phyloP scores from a whole-genome alignment of 208 protist species.

The Wallacemonas sp. region DNA sequence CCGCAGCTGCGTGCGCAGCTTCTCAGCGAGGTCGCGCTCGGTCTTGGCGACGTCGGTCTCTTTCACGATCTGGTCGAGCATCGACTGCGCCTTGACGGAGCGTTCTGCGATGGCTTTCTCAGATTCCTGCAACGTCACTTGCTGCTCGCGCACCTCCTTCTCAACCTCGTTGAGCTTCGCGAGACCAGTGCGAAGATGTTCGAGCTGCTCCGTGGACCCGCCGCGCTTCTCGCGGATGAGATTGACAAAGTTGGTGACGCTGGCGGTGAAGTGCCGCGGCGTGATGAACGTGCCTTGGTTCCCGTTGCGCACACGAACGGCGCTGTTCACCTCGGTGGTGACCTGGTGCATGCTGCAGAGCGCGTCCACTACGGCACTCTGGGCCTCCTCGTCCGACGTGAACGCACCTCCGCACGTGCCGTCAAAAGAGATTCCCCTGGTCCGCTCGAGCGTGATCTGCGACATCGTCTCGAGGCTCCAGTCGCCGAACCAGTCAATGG shows the following conservation, averaged over 20 bases:
- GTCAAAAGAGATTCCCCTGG: conserved; percentile 86
- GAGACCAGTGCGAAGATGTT: conserved; percentile 96
- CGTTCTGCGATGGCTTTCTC: conserved; percentile 79
- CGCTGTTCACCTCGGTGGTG: conserved; percentile 83
- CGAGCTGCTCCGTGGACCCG: conserved; percentile 93
- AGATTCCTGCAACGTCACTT: conserved; percentile 80
- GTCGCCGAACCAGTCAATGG: conserved; percentile 99
- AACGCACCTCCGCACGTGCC: conserved; percentile 41
- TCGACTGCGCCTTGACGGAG: conserved; percentile 65
- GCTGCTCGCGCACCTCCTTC: conserved; percentile 84
- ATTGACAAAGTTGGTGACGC: conserved; percentile 94
- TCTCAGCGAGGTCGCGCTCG: conserved; percentile 67
- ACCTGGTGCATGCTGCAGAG: conserved; percentile 93
- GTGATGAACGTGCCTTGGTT: conserved; percentile 94
- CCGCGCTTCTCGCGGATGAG: conserved; percentile 94
- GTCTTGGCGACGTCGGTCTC: conserved; percentile 85
- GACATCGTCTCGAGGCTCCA: conserved; percentile 95
- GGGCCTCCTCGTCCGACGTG: conserved; percentile 41
- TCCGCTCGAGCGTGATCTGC: conserved; percentile 93
- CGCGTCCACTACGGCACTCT: conserved; percentile 76
- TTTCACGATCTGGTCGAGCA: conserved; percentile 87
- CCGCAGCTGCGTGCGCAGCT: conserved; percentile 78
- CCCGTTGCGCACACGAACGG: conserved; percentile 67
- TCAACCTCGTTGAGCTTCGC: conserved; percentile 93
- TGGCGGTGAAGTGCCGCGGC: conserved; percentile 98